Evolutionary conservation across 2,329 filamentous ascomycete species (phyloP), one percentile per base, ranked within the genome.

Genomic region (Scedosporium aurantiacum): DNA sequence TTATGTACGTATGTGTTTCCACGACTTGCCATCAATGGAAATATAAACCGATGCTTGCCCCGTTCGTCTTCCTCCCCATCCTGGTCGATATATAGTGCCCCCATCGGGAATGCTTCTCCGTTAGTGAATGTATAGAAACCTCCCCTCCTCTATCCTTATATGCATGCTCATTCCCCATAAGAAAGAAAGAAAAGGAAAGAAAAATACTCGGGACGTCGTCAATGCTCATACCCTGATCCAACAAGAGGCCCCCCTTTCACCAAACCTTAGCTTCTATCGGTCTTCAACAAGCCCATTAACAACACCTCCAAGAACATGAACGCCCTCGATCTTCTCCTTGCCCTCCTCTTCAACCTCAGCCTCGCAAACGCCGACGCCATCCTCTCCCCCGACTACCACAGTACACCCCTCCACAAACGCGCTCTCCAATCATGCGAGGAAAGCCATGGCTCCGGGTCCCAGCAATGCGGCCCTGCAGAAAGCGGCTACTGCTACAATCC

Each of bases 401-500:
- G 50, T 21, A n/a, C 55, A 32, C 14, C 55, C 50, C 32, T 47
- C 16, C 12, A 16, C 28, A 43, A 28, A 28, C 50, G 52, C 12
- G 28, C 27, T 37, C 32, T 61, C 32, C 8, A 55, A 25, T 57
- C 60, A 18, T 57, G 60, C 60, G 50, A 61, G 41, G 50, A 61
- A 10, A 47, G 47, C 14, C 54, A 57, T 52, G 60, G 60, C 21
- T 5, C n/a, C 14, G 50, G 32, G 3, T 61, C 32, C 8, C 18
- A 57, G 60, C 60, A 61, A 41, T 61, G 60, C 60, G 52, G 60
- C 7, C 50, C 50, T 8, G 28, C 60, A 8, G 50, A 37, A 10
- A 61, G 60, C 25, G 60, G 60, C 4, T 61, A 57, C n/a, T 61
- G 60, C 37, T 57, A 37, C 21, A 57, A 47, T 23, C 60, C 60